Evolutionary conservation across 2,329 filamentous ascomycete species (phyloP), one percentile per base, ranked within the genome.

Genomic region (Sporothrix brunneoviolacea): DNA sequence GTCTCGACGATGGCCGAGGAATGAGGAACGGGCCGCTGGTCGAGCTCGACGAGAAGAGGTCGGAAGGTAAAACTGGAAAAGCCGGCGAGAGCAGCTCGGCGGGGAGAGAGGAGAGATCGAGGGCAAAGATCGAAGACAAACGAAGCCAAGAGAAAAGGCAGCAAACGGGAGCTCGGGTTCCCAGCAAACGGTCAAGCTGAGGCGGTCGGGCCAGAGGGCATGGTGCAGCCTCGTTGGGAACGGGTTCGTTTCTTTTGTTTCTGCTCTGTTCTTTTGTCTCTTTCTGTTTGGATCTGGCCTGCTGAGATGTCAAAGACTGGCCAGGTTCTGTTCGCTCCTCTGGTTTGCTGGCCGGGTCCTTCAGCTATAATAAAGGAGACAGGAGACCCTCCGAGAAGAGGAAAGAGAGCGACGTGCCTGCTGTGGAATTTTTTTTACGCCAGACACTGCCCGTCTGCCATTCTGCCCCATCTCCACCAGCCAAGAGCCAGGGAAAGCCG

Each of bases 211-310:
- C 35, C 48, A 51, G 30, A 35, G 41, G 37, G 35, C 36, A 45
- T 45, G 32, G 27, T 36, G 48, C 48, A 51, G 48, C 48, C 48
- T 51, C 27, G 40, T 27, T 45, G 48, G 36, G 15, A 39, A 33
- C 21, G 24, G 35, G 16, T 19, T 37, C 27, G 15, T 46, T 7
- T 47, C 16, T 28, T 22, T 6, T 37, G 30, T 33, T 39, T 13
- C 18, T 21, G 32, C 15, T 4, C 19, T 27, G 33, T 24, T 44
- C 33, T 39, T 39, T 44, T 33, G 12, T 18, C 18, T 44, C 43
- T 33, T 19, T 44, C 24, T 32, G n/a, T 21, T n/a, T 47, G 44
- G 12, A 10, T 28, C 6, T 6, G 24, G 24, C 24, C 6, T 28
- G 24, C 24, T 28, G 24, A 6, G 24, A 10, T 28, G 6, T 28